Percentiles rank a stretch among this genome's conserved stretches.
Evolutionary conservation across 2,329 filamentous ascomycete species (phyloP).

Genomic region (Sordariomycetes sp.): DNA sequence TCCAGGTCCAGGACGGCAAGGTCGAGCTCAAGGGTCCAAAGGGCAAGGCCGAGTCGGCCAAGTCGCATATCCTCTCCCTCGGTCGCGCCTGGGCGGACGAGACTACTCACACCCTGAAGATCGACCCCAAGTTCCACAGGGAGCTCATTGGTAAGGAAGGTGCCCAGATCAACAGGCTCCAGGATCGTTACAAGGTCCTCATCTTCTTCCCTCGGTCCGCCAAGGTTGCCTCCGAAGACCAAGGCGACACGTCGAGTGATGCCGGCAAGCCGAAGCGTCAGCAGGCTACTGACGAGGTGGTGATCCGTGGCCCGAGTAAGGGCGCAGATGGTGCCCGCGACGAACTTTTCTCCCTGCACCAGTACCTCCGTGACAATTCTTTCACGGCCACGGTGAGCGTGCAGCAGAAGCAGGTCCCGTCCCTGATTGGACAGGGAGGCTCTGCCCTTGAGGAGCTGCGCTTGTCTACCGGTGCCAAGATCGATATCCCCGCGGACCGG

Average conservation of each 20-base stretch:
- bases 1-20: slow-evolving; percentile 88
- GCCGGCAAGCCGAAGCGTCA: slow-evolving; percentile 44
- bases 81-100: slow-evolving; percentile 84
- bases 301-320: slow-evolving; percentile 82
- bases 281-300: slow-evolving; percentile 79
- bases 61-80: slow-evolving; percentile 68
- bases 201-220: slow-evolving; percentile 78
- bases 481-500: slow-evolving; percentile 78
- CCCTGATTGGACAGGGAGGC: slow-evolving; percentile 83
- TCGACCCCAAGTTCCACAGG: slow-evolving; percentile 87
- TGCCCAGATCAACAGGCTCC: slow-evolving; percentile 79
- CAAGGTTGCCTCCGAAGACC: slow-evolving; percentile 57
- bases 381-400: slow-evolving; percentile 71
- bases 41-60: slow-evolving; percentile 83
- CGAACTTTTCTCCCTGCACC: slow-evolving; percentile 78
- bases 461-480: slow-evolving; percentile 72
- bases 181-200: slow-evolving; percentile 85
- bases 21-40: slow-evolving; percentile 94
- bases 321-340: slow-evolving; percentile 87
- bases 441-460: slow-evolving; percentile 85
- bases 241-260: slow-evolving; percentile 61
- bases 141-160: slow-evolving; percentile 88
- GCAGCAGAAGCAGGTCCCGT: slow-evolving; percentile 86
- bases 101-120: slow-evolving; percentile 74
- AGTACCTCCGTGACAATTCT: slow-evolving; percentile 85